A percentile compares a stretch with the other conserved stretches of the same genome.
These are phyloP conservation scores for Xenoacremonium recifei DNA, from an alignment of 2,329 filamentous ascomycete species.

Conservation along the genomic window DNA sequence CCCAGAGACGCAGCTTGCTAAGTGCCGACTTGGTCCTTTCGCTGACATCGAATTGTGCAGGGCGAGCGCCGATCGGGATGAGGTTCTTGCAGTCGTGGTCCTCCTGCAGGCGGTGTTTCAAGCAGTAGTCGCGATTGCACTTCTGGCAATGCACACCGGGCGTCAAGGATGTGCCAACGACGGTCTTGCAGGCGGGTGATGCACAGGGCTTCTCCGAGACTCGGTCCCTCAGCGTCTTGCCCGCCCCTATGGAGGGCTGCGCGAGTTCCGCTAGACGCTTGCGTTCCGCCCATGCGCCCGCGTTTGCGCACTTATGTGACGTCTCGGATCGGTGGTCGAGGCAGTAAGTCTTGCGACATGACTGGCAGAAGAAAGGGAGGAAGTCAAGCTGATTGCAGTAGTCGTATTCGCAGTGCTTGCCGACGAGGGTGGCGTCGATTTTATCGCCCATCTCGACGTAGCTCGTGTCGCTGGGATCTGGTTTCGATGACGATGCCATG, in stretches of 20 bases:
- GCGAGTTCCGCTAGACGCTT: constrained; percentile 54
- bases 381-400: constrained; percentile 97
- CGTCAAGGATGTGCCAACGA: constrained; percentile 65
- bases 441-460: constrained; percentile 71
- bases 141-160: constrained; percentile 69
- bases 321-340: constrained; percentile 90
- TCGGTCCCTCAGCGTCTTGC: constrained; percentile 52
- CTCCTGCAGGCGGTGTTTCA: constrained; percentile 73
- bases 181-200: constrained; percentile 64
- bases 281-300: constrained; percentile 61
- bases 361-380: constrained; percentile 90
- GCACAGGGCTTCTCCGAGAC: constrained; percentile 67
- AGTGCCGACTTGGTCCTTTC: constrained; percentile 74
- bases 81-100: constrained; percentile 85
- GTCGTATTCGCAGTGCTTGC: constrained; percentile 84
- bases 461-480: constrained; percentile 46
- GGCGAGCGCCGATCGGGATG: constrained; percentile 52
- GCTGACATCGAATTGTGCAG: constrained; percentile 43
- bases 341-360: constrained; percentile 81
- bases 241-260: constrained; percentile 52
- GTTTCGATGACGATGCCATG: constrained; percentile 54
- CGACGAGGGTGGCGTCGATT: constrained; percentile 78
- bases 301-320: constrained; percentile 66
- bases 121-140: constrained; percentile 74
- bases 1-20: constrained; percentile 77